Percentiles rank a stretch among this genome's conserved stretches.
Conservation (phyloP, 305 asterid genomes). For the Fraxinus dipetala region DNA sequence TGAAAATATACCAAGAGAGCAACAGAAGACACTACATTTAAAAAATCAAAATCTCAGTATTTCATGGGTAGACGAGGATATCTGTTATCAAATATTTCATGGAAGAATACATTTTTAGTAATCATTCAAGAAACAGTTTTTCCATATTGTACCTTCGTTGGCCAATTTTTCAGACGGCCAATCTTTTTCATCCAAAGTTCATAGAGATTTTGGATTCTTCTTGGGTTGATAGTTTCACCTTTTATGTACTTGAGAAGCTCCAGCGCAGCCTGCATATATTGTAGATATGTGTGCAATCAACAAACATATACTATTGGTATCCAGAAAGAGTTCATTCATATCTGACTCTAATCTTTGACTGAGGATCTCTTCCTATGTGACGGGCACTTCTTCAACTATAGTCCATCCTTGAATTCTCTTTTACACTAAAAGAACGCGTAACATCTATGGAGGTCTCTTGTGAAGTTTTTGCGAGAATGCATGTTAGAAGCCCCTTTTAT, state of each 20-base stretch:
- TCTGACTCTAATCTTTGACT: background rate
- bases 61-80: conserved; percentile 11
- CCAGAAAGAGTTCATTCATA: background rate
- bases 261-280: conserved; percentile 56
- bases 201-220: conserved; percentile 43
- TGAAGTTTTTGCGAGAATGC: background rate
- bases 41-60: background rate
- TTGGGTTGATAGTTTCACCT: conserved; percentile 37
- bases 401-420: background rate
- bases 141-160: conserved; percentile 42
- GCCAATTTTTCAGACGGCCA: conserved; percentile 39
- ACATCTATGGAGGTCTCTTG: background rate
- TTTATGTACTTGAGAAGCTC: conserved; percentile 52
- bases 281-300: background rate
- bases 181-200: conserved; percentile 71
- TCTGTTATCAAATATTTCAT: conserved; percentile 12
- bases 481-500: background rate
- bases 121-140: conserved; percentile 5
- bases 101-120: background rate
- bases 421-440: background rate
- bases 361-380: background rate
- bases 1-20: background rate
- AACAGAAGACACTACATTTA: background rate
- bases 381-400: background rate
- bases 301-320: background rate